Evolutionary conservation across 2,329 filamentous ascomycete species (phyloP).

Genomic region (Penicillium aurantiogriseum): DNA sequence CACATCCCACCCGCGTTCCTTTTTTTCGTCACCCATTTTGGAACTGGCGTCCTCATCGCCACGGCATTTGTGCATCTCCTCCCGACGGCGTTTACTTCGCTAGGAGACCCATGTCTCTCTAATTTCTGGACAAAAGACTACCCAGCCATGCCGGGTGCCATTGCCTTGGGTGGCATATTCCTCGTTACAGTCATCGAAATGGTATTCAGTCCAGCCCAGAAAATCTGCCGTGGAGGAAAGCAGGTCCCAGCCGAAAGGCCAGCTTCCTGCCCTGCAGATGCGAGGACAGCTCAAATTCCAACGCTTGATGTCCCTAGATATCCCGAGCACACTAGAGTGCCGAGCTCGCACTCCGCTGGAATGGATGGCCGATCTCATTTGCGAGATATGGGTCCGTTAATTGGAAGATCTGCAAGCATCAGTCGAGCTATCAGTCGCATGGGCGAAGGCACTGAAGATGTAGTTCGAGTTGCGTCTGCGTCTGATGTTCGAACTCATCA

Average conservation of each 20-base stretch:
- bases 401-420: conserved; percentile 30
- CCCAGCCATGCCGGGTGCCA: conserved; percentile 50
- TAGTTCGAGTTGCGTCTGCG: conserved; percentile 24
- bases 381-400: conserved; percentile 28
- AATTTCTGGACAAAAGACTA: conserved; percentile 48
- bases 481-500: conserved; percentile 17
- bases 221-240: conserved; percentile 27
- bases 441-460: conserved; percentile 24
- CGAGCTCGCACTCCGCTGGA: neutral
- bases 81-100: conserved; percentile 59
- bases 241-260: neutral
- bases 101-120: conserved; percentile 53
- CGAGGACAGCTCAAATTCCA: neutral
- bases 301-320: neutral
- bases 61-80: conserved; percentile 80
- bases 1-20: conserved; percentile 51
- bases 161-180: conserved; percentile 47
- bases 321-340: neutral
- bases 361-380: conserved; percentile 21
- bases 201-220: conserved; percentile 48
- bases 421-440: conserved; percentile 31
- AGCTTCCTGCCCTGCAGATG: neutral
- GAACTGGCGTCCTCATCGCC: conserved; percentile 80
- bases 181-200: conserved; percentile 55
- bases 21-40: conserved; percentile 64